Evolutionary conservation across 306 rosid species (phyloP), one percentile per base, ranked within the genome.

Genomic region (Boehmeria nivea): DNA sequence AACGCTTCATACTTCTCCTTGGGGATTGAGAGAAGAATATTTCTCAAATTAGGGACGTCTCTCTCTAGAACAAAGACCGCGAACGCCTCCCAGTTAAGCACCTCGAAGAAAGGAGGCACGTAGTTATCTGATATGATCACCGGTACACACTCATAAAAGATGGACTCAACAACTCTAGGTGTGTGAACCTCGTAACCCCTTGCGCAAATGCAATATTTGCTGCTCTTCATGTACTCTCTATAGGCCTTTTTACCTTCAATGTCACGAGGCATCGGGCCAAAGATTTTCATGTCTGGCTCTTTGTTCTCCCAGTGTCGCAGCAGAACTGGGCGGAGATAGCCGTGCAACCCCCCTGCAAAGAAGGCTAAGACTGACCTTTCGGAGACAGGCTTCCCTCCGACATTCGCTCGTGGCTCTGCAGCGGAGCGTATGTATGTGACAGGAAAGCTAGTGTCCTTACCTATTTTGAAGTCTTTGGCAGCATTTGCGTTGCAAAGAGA

Each of bases 181-280:
- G 71, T 67, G 67, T 90, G 80, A 45, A 90, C 97, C 66, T 90
- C 90, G 37, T 86, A 76, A 14, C 94, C 97, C 70, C 88, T 72
- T 48, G 97, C 90, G 54, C 95, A 90, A 54, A 86, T 70, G 77
- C 95, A 90, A 28, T 81, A 86, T 71, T 78, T 90, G 76, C 95
- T 84, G 64, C 75, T 81, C 65, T 78, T 81, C 97, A 90, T 83
- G 72, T 77, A 70, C 57, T 86, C 84, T 72, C 67, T 76, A 44
- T 90, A 90, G 17, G 57, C 45, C 57, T 49, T 80, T 61, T 90
- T 86, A 63, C 95, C 81, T 65, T 76, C 90, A 17, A 38, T 25
- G 31, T 82, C 85, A 1, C 81, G 88, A 10, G 84, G 63, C 95
- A 86, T 79, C 8, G 82, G 94, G 54, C 97, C 97, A 15, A 76